phyloP scores from a whole-genome alignment of 2,329 filamentous ascomycete genomes.

The Botryotinia globosa region DNA sequence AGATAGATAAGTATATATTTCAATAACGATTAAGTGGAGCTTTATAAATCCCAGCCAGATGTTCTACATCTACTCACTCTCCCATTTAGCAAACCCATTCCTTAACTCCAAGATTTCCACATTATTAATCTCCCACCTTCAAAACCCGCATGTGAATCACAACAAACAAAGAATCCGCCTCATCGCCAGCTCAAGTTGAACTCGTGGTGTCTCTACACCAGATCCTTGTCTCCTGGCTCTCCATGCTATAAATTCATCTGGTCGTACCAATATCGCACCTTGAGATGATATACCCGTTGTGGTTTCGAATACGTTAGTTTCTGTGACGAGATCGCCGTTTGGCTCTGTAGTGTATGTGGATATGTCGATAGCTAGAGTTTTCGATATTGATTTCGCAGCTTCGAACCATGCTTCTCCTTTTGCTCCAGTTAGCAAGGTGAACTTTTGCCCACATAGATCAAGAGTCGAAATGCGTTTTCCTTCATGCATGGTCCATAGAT shows the following conservation, averaged over 20 bases:
- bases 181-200: not conserved
- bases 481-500: slow-evolving; percentile 36
- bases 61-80: not conserved
- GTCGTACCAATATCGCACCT: slow-evolving; percentile 39
- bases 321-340: slow-evolving; percentile 22
- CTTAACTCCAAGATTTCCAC: not conserved
- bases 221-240: slow-evolving; percentile 16
- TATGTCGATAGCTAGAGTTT: slow-evolving; percentile 17
- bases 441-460: slow-evolving; percentile 36
- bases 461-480: slow-evolving; percentile 36
- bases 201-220: not conserved
- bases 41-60: not conserved
- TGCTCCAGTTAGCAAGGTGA: slow-evolving; percentile 35
- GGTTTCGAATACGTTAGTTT: slow-evolving; percentile 27
- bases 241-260: slow-evolving; percentile 41
- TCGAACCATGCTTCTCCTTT: slow-evolving; percentile 26
- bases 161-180: not conserved
- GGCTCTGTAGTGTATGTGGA: slow-evolving; percentile 26
- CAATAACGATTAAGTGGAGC: not conserved
- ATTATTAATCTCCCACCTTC: not conserved
- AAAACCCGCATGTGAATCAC: not conserved
- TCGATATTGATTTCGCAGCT: slow-evolving; percentile 19
- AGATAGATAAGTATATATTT: not conserved
- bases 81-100: not conserved
- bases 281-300: slow-evolving; percentile 34